A percentile compares a stretch with the other conserved stretches of the same genome.
Evolutionary conservation across 1,284 basidiomycete species (phyloP).

Genomic region (Cutaneotrichosporon sp.): DNA sequence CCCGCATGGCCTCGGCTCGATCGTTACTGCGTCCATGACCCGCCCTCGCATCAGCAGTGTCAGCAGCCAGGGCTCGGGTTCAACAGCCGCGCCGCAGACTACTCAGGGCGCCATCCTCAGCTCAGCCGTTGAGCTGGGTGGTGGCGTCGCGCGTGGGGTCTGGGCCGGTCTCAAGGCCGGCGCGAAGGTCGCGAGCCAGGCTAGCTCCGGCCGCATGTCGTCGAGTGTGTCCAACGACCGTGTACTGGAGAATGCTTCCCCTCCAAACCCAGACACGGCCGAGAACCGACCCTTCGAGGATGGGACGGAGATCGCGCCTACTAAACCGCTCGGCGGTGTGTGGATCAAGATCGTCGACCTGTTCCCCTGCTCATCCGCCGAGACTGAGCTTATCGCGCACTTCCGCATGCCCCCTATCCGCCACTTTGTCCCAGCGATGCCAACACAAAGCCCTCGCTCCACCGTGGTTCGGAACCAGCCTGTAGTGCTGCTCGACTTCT

Average conservation of each 20-base stretch:
- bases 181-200: constrained; percentile 37
- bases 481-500: constrained; percentile 61
- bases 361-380: constrained; percentile 36
- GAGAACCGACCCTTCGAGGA: constrained; percentile 26
- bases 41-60: constrained; percentile 12
- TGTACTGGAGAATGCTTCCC: constrained; percentile 20
- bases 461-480: constrained; percentile 49
- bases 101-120: constrained; percentile 35
- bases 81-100: constrained; percentile 7
- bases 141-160: constrained; percentile 46
- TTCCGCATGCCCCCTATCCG: constrained; percentile 40
- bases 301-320: not conserved
- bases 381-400: constrained; percentile 36
- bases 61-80: not conserved
- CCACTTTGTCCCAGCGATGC: constrained; percentile 17
- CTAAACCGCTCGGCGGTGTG: constrained; percentile 20
- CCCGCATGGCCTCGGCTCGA: constrained; percentile 37
- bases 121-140: constrained; percentile 47
- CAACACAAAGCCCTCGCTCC: constrained; percentile 6
- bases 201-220: constrained; percentile 34
- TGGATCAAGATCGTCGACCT: constrained; percentile 50
- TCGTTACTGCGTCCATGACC: constrained; percentile 29
- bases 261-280: not conserved
- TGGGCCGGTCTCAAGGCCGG: constrained; percentile 51
- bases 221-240: constrained; percentile 40